Conservation (phyloP, 768 basidiomycete genomes). For the Hygrophorus russula region DNA sequence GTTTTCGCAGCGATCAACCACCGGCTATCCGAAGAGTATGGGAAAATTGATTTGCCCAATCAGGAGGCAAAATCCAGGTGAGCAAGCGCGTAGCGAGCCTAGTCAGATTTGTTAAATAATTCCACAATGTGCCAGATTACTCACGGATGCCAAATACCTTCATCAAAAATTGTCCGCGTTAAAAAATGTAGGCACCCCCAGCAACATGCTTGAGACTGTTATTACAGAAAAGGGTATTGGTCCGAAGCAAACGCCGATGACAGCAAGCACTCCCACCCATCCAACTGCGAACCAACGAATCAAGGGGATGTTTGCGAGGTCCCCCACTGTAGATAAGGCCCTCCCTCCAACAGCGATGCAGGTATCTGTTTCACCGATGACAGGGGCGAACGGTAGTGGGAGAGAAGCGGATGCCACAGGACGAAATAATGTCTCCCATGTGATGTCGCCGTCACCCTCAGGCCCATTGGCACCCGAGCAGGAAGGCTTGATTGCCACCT, state of each 20-base stretch:
- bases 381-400: neutral
- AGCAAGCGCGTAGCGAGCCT: neutral
- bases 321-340: conserved; percentile 24
- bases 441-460: conserved; percentile 12
- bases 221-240: conserved; percentile 66
- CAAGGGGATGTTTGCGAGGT: conserved; percentile 27
- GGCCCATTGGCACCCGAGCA: conserved; percentile 13
- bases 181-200: conserved; percentile 61
- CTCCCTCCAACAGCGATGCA: conserved; percentile 17
- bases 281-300: conserved; percentile 35
- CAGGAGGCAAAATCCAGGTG: conserved; percentile 82
- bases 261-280: conserved; percentile 15
- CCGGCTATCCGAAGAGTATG: conserved; percentile 79
- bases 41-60: conserved; percentile 69
- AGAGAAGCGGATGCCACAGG: conserved; percentile 3
- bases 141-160: conserved; percentile 70
- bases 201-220: conserved; percentile 75
- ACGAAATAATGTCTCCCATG: conserved; percentile 1
- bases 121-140: conserved; percentile 48
- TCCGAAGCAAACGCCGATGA: conserved; percentile 8
- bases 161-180: conserved; percentile 66
- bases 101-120: neutral
- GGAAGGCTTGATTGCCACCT: conserved; percentile 5
- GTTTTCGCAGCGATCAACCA: conserved; percentile 92
- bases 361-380: neutral